Conservation (phyloP, 805 yeast species). For the Monosporozyma servazzii region DNA sequence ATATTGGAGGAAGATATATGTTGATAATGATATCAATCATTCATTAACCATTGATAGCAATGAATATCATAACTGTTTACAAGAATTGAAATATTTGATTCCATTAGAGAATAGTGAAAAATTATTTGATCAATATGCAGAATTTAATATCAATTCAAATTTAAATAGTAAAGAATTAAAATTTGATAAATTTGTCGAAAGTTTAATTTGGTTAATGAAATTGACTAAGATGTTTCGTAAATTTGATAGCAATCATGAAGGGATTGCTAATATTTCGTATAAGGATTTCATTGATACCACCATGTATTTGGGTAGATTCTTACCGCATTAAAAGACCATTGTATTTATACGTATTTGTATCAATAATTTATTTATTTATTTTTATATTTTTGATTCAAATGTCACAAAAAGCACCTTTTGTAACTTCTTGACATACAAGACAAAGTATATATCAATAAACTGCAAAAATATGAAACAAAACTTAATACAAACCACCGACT, state of each 20-base stretch:
- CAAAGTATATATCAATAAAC: background rate
- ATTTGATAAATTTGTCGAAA: conserved; percentile 76
- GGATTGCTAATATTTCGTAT: conserved; percentile 57
- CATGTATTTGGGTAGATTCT: conserved; percentile 30
- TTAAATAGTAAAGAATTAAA: conserved; percentile 38
- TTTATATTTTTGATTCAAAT: background rate
- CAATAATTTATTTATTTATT: background rate
- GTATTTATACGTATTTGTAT: background rate
- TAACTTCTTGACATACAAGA: background rate
- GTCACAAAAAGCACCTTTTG: background rate
- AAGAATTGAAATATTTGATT: conserved; percentile 28
- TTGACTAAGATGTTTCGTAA: conserved; percentile 72
- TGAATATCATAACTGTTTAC: conserved; percentile 28
- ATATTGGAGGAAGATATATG: conserved; percentile 30
- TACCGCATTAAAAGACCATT: conserved; percentile 18
- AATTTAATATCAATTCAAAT: conserved; percentile 20
- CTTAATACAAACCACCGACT: background rate
- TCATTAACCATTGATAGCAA: conserved; percentile 25
- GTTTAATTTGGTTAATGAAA: conserved; percentile 65
- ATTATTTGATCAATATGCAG: conserved; percentile 30
- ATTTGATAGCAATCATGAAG: conserved; percentile 66
- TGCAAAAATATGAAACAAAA: background rate
- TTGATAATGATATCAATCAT: conserved; percentile 29
- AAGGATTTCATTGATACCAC: conserved; percentile 55
- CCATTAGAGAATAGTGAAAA: conserved; percentile 30